Evolutionary conservation across 2,329 filamentous ascomycete species (phyloP).

Genomic region (Neofusicoccum parvum): DNA sequence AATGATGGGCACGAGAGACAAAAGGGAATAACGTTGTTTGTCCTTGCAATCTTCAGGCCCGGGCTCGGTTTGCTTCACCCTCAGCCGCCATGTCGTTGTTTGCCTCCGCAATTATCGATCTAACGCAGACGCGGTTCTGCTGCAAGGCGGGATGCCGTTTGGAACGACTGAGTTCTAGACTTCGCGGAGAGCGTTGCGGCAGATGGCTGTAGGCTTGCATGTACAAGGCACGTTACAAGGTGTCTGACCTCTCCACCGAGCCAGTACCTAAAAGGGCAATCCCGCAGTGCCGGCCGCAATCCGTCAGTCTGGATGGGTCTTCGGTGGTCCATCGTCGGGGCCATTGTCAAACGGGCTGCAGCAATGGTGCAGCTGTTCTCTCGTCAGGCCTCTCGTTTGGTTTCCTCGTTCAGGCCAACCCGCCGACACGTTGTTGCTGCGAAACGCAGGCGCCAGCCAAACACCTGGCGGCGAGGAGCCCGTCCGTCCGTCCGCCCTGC

Average conservation of each 20-base stretch:
- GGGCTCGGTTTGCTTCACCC: too few species aligned
- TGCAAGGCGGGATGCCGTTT: conserved; percentile 13
- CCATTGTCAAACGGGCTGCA: neutral
- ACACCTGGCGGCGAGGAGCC: neutral
- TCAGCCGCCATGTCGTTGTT: too few species aligned
- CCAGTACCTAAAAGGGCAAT: neutral
- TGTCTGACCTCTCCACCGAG: neutral
- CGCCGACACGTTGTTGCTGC: neutral
- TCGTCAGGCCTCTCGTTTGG: neutral
- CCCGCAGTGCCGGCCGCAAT: neutral
- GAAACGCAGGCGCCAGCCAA: neutral
- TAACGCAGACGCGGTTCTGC: neutral
- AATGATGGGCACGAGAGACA: neutral
- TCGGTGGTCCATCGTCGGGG: neutral
- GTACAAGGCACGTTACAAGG: neutral
- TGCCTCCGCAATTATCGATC: neutral
- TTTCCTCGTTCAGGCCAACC: neutral
- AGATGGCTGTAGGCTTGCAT: neutral
- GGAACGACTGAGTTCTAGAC: neutral
- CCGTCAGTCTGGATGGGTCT: neutral
- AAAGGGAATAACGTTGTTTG: too few species aligned
- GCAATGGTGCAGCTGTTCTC: neutral
- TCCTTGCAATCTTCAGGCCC: too few species aligned
- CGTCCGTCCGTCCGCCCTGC: neutral
- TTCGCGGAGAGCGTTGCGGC: neutral